phyloP scores from a whole-genome alignment of 164 flowering plant species.

The Tinospora cordifolia region DNA sequence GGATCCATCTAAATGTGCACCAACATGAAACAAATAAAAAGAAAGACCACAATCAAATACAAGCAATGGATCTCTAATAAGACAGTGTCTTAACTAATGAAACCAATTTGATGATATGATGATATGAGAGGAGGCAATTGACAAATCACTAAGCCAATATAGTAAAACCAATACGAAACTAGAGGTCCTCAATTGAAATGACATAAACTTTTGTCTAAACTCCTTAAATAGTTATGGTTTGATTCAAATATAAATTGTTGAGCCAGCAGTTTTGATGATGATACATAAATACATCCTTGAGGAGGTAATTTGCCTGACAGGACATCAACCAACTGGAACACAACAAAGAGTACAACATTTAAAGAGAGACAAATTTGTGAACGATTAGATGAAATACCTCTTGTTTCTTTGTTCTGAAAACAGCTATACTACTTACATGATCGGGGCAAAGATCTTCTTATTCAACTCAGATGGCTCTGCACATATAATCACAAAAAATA shows the following conservation, averaged over 20 bases:
- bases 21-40: too few relatives aligned
- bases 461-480: slow-evolving; percentile 17
- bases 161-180: neutral
- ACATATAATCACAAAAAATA: slow-evolving; percentile 14
- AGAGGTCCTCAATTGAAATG: neutral
- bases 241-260: neutral
- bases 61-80: too few relatives aligned
- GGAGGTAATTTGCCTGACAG: neutral
- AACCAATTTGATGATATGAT: too few relatives aligned
- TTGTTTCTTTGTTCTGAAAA: neutral
- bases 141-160: neutral
- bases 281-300: neutral
- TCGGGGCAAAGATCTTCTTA: slow-evolving; percentile 4
- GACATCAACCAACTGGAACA: neutral
- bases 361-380: neutral
- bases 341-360: neutral
- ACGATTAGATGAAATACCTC: neutral
- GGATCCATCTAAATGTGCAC: too few relatives aligned
- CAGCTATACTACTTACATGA: neutral
- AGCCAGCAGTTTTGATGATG: neutral
- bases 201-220: neutral
- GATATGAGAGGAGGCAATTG: too few relatives aligned
- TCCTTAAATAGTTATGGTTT: neutral
- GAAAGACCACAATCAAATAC: too few relatives aligned
- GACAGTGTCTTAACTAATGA: too few relatives aligned